Conservation (phyloP, 1,139 yeast genomes). For the Meyerozyma carpophila region DNA sequence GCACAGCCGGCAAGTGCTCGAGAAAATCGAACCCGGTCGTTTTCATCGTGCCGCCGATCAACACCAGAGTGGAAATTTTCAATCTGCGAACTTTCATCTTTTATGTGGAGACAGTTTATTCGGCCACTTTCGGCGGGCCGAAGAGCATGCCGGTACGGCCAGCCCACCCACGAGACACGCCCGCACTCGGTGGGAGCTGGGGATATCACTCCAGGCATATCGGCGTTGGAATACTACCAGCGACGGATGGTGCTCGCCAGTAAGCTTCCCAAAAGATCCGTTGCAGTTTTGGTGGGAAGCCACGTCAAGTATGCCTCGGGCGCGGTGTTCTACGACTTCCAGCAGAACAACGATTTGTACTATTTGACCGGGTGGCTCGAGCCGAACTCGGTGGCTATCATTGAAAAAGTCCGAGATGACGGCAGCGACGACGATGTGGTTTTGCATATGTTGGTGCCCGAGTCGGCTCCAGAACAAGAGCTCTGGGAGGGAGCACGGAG, state of each 20-base stretch:
- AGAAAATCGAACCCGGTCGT: neutral
- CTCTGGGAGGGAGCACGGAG: conserved; percentile 94
- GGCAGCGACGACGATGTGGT: conserved; percentile 48
- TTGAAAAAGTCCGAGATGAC: conserved; percentile 53
- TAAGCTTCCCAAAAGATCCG: conserved; percentile 55
- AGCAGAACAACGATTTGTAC: conserved; percentile 83
- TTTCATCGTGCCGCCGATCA: neutral
- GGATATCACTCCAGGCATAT: conserved; percentile 82
- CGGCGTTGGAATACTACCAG: conserved; percentile 73
- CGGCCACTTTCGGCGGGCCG: neutral
- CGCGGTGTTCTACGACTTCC: conserved; percentile 84
- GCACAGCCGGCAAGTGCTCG: neutral
- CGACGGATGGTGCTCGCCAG: conserved; percentile 58
- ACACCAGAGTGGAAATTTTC: neutral
- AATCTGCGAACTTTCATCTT: neutral
- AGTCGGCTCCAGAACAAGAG: conserved; percentile 70
- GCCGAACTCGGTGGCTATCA: conserved; percentile 73
- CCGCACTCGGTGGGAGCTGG: conserved; percentile 73
- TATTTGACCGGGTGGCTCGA: conserved; percentile 93
- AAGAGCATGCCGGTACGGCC: conserved; percentile 41
- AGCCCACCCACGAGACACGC: conserved; percentile 81
- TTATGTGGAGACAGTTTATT: neutral
- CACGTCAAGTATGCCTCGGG: conserved; percentile 77
- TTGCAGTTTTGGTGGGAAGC: conserved; percentile 73
- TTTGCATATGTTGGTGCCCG: conserved; percentile 81